Evolutionary conservation across 208 protist genomes (phyloP).

Genomic region (Leptomonas pyrrhocoris): DNA sequence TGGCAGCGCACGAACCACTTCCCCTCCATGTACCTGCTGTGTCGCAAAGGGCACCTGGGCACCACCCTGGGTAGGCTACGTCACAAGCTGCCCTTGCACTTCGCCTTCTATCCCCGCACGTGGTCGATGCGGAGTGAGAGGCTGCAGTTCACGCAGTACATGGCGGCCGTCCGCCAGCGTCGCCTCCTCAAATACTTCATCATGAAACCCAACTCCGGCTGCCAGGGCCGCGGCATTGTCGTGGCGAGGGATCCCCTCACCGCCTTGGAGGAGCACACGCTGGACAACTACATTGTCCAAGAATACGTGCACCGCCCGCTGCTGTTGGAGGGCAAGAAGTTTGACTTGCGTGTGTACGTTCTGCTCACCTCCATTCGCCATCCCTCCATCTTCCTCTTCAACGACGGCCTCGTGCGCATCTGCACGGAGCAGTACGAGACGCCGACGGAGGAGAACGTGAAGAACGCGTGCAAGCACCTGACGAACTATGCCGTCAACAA

Average conservation of each 20-base stretch:
- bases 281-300: slow-evolving; percentile 93
- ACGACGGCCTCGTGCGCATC: slow-evolving; percentile 95
- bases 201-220: slow-evolving; percentile 93
- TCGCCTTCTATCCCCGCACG: slow-evolving; percentile 90
- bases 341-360: slow-evolving; percentile 97
- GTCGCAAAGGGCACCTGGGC: slow-evolving; percentile 92
- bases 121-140: slow-evolving; percentile 87
- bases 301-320: slow-evolving; percentile 93
- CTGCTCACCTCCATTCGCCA: slow-evolving; percentile 89
- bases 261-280: slow-evolving; percentile 64
- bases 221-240: slow-evolving; percentile 94
- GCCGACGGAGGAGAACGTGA: slow-evolving; percentile 78
- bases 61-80: slow-evolving; percentile 90
- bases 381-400: slow-evolving; percentile 91
- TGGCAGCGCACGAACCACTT: slow-evolving; percentile 97
- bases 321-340: slow-evolving; percentile 94
- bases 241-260: slow-evolving; percentile 88
- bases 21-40: slow-evolving; percentile 94
- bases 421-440: slow-evolving; percentile 92
- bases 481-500: slow-evolving; percentile 99
- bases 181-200: slow-evolving; percentile 90
- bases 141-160: slow-evolving; percentile 72
- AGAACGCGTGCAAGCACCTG: slow-evolving; percentile 94
- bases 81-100: slow-evolving; percentile 82
- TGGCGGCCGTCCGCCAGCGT: slow-evolving; percentile 48